Base-by-base conservation (phyloP, 2,329 filamentous ascomycete genomes). In the Epichloe elymi region DNA sequence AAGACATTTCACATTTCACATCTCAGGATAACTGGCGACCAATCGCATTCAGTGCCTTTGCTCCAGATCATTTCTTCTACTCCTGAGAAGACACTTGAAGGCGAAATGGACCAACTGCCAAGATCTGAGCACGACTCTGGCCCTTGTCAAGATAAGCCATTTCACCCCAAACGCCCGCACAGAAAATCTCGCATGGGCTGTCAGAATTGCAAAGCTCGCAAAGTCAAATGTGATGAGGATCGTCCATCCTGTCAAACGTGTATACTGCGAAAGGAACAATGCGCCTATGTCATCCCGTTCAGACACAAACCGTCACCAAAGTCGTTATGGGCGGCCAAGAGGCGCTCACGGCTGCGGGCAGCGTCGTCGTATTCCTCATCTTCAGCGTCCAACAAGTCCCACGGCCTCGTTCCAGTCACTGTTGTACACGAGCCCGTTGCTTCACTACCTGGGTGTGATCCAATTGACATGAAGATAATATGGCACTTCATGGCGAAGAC, bases 131-230 rank as follows among this genome's bases (percentile, higher is more conserved):
- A 46, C 20, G 19, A 38, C 38, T 19, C 15, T 26, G 35, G 8
- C 4, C 19, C 20, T n/a, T 19, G 17, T 20, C 40, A 14, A 15
- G 2, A 30, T 19, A 59, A 54, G 41, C 61, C 63, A 3, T 69
- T 65, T 48, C 65, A 68, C 53, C 51, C 64, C 26, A 80, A 79
- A 60, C 69, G 75, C 11, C 74, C 75, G 46, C 76, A 80, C 60
- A 74, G 67, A 56, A 80, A 80, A 61, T 77, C 75, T 1, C 66
- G 76, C 33, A 65, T 67, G 2, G 76, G 75, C 5, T 80, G 76
- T 57, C 65, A 65, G 54, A 75, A 73, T 58, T 80, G 76, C 68
- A 80, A 79, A 62, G 61, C 62, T 15, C 71, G 76, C 50, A 78
- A 75, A 61, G 73, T 76, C 50, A 78, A 76, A 62, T 79, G 76